Percentiles rank a stretch among this genome's conserved stretches.
These are phyloP conservation scores for Fusarium annulatum DNA, from an alignment of 2,329 filamentous ascomycete genomes.

Conservation along the genomic window DNA sequence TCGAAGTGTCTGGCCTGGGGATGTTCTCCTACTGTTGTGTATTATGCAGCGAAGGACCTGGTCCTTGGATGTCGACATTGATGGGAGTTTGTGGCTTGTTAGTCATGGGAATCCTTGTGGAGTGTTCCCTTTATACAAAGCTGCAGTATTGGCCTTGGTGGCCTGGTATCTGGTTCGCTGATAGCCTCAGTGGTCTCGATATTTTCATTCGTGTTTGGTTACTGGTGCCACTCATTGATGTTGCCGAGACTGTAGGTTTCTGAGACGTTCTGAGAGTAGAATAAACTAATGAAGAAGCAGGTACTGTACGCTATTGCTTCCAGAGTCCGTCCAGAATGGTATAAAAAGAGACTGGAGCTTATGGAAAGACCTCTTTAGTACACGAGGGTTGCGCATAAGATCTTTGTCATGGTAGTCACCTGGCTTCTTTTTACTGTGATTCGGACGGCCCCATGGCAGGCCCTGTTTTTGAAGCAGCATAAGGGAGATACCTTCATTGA, in stretches of 20 bases:
- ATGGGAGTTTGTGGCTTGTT: slow-evolving; percentile 23
- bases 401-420: not conserved
- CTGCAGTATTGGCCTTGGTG: slow-evolving; percentile 20
- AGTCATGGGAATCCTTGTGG: slow-evolving; percentile 1
- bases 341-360: slow-evolving; percentile 2
- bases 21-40: slow-evolving; percentile 21
- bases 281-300: not conserved
- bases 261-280: not conserved
- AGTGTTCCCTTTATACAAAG: not conserved
- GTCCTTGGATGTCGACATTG: not conserved
- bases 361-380: slow-evolving; percentile 18
- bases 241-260: slow-evolving; percentile 39
- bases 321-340: not conserved
- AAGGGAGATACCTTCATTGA: not conserved
- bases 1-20: slow-evolving; percentile 29
- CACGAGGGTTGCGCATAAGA: slow-evolving; percentile 2
- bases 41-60: slow-evolving; percentile 12
- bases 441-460: not conserved
- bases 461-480: not conserved
- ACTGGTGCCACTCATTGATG: slow-evolving; percentile 39
- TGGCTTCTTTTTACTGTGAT: not conserved
- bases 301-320: slow-evolving; percentile 1
- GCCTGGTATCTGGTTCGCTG: slow-evolving; percentile 33
- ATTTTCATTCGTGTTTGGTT: slow-evolving; percentile 31
- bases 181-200: slow-evolving; percentile 10